Base-by-base conservation (phyloP, 192 early-diverging fungal genomes). In the Dispira simplex region DNA sequence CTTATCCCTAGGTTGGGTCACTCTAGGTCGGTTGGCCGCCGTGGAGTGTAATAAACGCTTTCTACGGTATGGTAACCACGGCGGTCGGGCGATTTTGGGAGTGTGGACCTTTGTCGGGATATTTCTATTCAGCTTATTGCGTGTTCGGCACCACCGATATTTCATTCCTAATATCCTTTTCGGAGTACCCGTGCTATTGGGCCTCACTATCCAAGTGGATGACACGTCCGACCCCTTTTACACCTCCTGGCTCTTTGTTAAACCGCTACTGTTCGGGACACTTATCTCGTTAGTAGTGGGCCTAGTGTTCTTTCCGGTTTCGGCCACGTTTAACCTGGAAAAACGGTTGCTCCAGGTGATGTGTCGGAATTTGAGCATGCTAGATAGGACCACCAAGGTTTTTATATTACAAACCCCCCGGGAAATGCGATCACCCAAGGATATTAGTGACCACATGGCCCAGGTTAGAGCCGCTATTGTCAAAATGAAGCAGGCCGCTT, bases 81-180 rank as follows among this genome's bases (percentile, higher is more conserved):
- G 59, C 16, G 32, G 44, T 20, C 59, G 59, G 11, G 59, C 59
- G 8, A 14, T 62, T 5, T 8, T 62, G 43, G 59, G 26, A 20
- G 43, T 62, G 43, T 62, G 59, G 59, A 2, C 45, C 11, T 62
- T 62, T n/a, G 6, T 44, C 0, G 59, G 59, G 0, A 8, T 62
- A n/a, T 62, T 62, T 8, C 14, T 62, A 12, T 12, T 14, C 5
- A 44, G 59, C 11, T 45, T 62, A 25, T 20, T 62, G 12, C 59
- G 59, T 3, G 59, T 44, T 21, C 28, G 26, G 0, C 12, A 32
- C n/a, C 20, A 44, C 9, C 59, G 59, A 11, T 62, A 62, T 21
- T 62, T 45, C 25, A 44, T 62, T 2, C 59, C 59, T 5, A 44
- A 20, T n/a, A 44, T 62, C 28, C 26, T 62, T 12, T 62, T 62